phyloP scores from a whole-genome alignment of 345 rosid genomes.

The Eutrema heterophyllum region DNA sequence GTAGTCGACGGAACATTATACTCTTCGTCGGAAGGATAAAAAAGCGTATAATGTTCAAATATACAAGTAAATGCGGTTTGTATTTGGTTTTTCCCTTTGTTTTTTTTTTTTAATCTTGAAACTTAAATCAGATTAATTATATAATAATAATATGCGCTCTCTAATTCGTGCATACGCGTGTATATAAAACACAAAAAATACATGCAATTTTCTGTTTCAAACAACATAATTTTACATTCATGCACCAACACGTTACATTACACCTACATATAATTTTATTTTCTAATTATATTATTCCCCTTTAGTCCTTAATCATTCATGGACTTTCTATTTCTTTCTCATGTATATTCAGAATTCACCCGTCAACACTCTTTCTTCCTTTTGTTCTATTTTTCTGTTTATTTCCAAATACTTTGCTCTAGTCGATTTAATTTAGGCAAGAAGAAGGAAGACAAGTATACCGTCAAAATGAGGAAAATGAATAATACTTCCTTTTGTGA shows the following conservation, averaged over 20 bases:
- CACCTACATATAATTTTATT: background rate
- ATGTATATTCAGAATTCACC: background rate
- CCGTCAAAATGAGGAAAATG: background rate
- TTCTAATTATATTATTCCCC: background rate
- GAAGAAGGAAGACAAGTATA: background rate
- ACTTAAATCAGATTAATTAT: no score
- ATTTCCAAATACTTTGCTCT: background rate
- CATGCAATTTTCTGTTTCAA: no score
- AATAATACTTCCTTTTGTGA: background rate
- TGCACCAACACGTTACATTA: no score
- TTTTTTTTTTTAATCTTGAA: no score
- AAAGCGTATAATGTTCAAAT: no score
- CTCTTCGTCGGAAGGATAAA: background rate
- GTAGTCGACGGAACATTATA: constrained; percentile 19
- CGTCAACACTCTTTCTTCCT: background rate
- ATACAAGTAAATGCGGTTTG: no score
- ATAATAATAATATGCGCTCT: no score
- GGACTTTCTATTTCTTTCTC: background rate
- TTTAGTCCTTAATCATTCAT: background rate
- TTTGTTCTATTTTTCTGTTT: background rate
- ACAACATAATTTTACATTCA: no score
- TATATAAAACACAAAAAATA: no score
- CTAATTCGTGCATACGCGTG: no score
- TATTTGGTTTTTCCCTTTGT: no score
- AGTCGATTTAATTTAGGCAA: background rate